Evolutionary conservation across 2,329 filamentous ascomycete species (phyloP).

Genomic region (Phoma sp.): DNA sequence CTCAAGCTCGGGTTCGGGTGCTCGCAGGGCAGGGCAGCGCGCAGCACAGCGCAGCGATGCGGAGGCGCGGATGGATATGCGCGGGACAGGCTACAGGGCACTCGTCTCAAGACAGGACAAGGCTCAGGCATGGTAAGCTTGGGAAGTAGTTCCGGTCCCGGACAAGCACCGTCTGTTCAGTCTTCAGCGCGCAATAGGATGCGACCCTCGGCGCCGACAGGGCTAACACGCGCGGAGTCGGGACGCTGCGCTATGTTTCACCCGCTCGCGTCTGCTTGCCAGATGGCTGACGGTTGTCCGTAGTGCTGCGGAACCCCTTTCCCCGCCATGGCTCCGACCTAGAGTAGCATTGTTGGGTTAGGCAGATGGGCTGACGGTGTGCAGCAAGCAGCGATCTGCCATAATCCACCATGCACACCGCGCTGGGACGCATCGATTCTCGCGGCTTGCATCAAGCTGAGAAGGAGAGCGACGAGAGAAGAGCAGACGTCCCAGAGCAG

Average conservation of each 20-base stretch:
- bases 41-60: slow-evolving; percentile 18
- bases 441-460: slow-evolving; percentile 7
- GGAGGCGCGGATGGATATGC: slow-evolving; percentile 21
- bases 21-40: slow-evolving; percentile 1
- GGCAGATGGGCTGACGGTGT: slow-evolving; percentile 1
- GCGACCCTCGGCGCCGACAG: slow-evolving; percentile 19
- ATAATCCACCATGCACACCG: background rate
- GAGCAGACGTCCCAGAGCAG: background rate
- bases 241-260: slow-evolving; percentile 47
- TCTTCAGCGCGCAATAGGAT: slow-evolving; percentile 17
- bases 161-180: slow-evolving; percentile 21
- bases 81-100: slow-evolving; percentile 22
- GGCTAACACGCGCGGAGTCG: slow-evolving; percentile 39
- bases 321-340: slow-evolving; percentile 13
- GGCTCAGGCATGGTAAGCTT: slow-evolving; percentile 26
- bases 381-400: background rate
- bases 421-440: background rate
- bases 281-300: slow-evolving; percentile 9
- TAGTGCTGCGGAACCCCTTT: slow-evolving; percentile 10
- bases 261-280: slow-evolving; percentile 29
- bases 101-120: slow-evolving; percentile 15
- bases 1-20: slow-evolving; percentile 23
- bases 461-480: background rate
- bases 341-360: background rate
- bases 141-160: slow-evolving; percentile 24